Base-by-base conservation (phyloP, 768 basidiomycete species). In the Erythrobasidium yunnanense region DNA sequence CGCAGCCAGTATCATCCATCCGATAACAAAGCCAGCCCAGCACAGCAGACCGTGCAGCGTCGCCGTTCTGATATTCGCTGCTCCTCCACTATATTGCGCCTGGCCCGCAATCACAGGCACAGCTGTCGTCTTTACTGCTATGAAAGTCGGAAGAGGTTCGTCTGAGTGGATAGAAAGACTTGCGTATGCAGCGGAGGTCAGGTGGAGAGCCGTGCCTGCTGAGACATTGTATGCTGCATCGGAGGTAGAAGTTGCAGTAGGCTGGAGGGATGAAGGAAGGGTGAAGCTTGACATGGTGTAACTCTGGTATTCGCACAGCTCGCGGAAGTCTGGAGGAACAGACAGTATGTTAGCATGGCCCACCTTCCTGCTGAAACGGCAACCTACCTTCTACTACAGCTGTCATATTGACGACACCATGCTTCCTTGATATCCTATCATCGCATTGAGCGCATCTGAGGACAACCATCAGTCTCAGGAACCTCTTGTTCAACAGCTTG, bases 381-480 rank as follows among this genome's bases (percentile, higher is more conserved):
- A 2, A 25, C 56, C 23, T 27, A 63, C 60, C 60, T 8, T 32
- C 8, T 11, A 63, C 22, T 4, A 35, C 52, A 11, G 20, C 49
- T 5, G 46, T 29, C 47, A 52, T 30, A 23, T 51, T 33, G 18
- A 63, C 18, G 17, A 29, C 32, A 18, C 23, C 60, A 32, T 51
- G 60, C 27, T 63, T 50, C 42, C 20, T 63, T 13, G 60, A 46
- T 32, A 63, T n/a, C 6, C 60, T 7, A 4, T 4, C 34, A 63
- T 63, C 60, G 30, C 60, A 63, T 2, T 2, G 2, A 15, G 60
- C 60, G 22, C 60, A 63, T 3, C 60, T 63, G 30, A n/a, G n/a
- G 4, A 35, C 17, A 3, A 33, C 4, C 5, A 20, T 11, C 20
- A 20, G 50, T 25, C 18, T 8, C 18, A 8, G 25, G 11, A 13